Percentiles rank a stretch among this genome's conserved stretches.
phyloP scores from a whole-genome alignment of 805 yeast species.

The Priceomyces fermenticarens region DNA sequence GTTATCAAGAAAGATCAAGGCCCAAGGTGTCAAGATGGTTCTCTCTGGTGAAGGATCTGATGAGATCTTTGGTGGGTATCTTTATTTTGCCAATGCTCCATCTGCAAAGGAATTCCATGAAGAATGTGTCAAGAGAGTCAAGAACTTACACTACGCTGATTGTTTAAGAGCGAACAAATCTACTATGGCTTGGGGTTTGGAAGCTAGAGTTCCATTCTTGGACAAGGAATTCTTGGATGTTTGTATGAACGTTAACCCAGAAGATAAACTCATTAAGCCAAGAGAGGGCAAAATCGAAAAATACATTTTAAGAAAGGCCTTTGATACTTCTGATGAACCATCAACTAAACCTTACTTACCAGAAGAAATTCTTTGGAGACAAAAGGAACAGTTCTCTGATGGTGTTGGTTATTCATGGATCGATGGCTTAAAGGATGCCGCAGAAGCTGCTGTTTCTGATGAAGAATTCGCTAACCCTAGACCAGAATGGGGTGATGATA shows the following conservation, averaged over 20 bases:
- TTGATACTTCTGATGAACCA: conserved; percentile 88
- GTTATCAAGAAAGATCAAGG: conserved; percentile 93
- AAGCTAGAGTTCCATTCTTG: conserved; percentile 98
- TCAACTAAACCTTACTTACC: conserved; percentile 83
- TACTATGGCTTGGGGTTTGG: conserved; percentile 99
- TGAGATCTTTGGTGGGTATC: conserved; percentile 97
- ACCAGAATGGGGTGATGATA: conserved; percentile 93
- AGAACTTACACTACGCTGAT: conserved; percentile 95
- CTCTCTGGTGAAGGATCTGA: conserved; percentile 98
- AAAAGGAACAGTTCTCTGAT: conserved; percentile 98
- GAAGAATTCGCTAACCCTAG: conserved; percentile 89
- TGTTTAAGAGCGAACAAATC: conserved; percentile 99
- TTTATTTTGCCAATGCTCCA: conserved; percentile 97
- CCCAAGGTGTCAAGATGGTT: conserved; percentile 99
- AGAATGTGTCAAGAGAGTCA: conserved; percentile 93
- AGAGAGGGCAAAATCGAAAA: conserved; percentile 84
- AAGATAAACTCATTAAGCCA: conserved; percentile 78
- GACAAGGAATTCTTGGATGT: conserved; percentile 89
- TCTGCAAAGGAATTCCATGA: conserved; percentile 88
- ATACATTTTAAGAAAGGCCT: conserved; percentile 95
- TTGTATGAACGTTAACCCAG: conserved; percentile 92
- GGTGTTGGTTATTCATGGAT: conserved; percentile 99
- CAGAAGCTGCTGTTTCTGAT: conserved; percentile 81
- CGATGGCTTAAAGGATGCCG: conserved; percentile 94
- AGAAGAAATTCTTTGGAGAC: conserved; percentile 97